Evolutionary conservation across 176 grass and related monocot species (phyloP).

Genomic region (Areca catechu): DNA sequence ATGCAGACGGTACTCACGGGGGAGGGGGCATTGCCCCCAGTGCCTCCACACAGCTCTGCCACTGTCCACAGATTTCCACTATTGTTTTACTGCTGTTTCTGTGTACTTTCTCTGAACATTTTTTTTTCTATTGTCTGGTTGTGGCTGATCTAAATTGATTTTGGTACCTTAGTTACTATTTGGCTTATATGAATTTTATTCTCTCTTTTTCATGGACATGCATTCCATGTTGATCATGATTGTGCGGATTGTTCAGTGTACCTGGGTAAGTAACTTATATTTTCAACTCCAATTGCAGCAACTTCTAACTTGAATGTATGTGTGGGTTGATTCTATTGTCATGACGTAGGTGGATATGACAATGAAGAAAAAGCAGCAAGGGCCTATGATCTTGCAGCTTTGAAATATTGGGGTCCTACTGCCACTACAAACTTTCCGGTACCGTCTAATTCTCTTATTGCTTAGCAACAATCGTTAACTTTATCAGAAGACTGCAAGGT

Average conservation of each 20-base stretch:
- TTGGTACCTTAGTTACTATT: neutral
- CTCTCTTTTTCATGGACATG: conserved; percentile 14
- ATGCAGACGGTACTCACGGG: too few relatives aligned
- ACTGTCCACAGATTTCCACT: too few relatives aligned
- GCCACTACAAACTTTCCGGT: conserved; percentile 74
- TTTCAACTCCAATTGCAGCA: neutral
- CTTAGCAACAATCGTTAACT: too few relatives aligned
- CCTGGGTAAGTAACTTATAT: conserved; percentile 42
- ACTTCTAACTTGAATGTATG: conserved; percentile 5
- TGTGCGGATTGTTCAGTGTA: conserved; percentile 48
- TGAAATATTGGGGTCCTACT: conserved; percentile 81
- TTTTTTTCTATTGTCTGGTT: neutral
- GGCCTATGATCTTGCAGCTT: conserved; percentile 82
- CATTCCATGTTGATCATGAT: conserved; percentile 8
- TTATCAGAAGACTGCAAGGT: too few relatives aligned
- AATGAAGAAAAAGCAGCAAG: conserved; percentile 85
- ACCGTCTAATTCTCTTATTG: neutral
- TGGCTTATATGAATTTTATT: conserved; percentile 25
- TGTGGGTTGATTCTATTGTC: neutral
- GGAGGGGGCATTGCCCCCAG: too few relatives aligned
- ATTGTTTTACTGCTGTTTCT: too few relatives aligned
- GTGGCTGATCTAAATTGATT: too few relatives aligned
- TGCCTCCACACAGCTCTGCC: too few relatives aligned
- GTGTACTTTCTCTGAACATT: neutral
- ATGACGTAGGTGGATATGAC: conserved; percentile 73